Evolutionary conservation across 1,284 basidiomycete genomes (phyloP).

Genomic region (Flammula alnicola): DNA sequence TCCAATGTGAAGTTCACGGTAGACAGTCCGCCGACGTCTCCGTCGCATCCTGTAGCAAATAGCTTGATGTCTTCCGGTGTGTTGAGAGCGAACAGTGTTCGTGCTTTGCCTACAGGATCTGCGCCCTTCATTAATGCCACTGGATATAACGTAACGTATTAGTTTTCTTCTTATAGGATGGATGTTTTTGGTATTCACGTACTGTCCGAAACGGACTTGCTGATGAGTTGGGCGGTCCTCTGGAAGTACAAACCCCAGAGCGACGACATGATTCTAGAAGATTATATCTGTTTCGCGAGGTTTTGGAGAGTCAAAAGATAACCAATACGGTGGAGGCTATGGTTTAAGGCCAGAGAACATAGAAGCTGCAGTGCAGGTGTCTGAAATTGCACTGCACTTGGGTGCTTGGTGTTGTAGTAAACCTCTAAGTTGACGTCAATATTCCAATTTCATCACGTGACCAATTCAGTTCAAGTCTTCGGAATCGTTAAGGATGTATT

Average conservation of each 20-base stretch:
- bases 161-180: conserved; percentile 1
- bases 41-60: conserved; percentile 79
- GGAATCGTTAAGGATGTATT: too few relatives aligned
- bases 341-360: too few relatives aligned
- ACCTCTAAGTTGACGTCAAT: too few relatives aligned
- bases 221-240: conserved; percentile 38
- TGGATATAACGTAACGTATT: conserved; percentile 33
- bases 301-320: too few relatives aligned
- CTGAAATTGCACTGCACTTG: too few relatives aligned
- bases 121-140: conserved; percentile 77
- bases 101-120: conserved; percentile 61
- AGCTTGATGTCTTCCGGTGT: conserved; percentile 58
- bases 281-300: not conserved
- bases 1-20: conserved; percentile 72
- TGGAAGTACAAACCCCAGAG: conserved; percentile 40
- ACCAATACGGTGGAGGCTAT: not conserved
- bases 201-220: conserved; percentile 39
- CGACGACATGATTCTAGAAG: conserved; percentile 27
- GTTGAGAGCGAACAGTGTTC: conserved; percentile 67
- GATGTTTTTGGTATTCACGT: conserved; percentile 10
- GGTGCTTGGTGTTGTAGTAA: too few relatives aligned
- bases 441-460: too few relatives aligned
- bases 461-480: too few relatives aligned
- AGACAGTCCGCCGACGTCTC: conserved; percentile 86
- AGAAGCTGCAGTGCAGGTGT: too few relatives aligned